Evolutionary conservation across 768 basidiomycete species (phyloP).

Genomic region (Boletus reticulatus): DNA sequence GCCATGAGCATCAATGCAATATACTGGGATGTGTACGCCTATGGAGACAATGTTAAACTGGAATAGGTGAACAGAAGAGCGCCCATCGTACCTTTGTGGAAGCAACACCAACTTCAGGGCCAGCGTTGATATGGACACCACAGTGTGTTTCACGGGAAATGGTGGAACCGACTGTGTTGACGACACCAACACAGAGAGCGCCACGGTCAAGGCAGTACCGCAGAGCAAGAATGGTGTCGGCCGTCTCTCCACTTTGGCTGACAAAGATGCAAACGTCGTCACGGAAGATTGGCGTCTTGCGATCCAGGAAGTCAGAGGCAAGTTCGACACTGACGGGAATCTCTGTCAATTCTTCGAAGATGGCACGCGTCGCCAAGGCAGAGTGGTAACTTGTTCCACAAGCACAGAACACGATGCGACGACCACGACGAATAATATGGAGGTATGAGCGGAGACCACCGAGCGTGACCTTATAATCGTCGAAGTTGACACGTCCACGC

Average conservation of each 20-base stretch:
- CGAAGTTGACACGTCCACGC: slow-evolving; percentile 99
- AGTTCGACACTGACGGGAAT: slow-evolving; percentile 97
- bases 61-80: not conserved
- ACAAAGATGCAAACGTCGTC: slow-evolving; percentile 97
- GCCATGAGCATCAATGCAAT: slow-evolving; percentile 98
- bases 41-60: not conserved
- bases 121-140: slow-evolving; percentile 99
- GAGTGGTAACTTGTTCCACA: slow-evolving; percentile 99
- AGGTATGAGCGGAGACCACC: slow-evolving; percentile 95
- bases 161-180: slow-evolving; percentile 98
- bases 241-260: slow-evolving; percentile 97
- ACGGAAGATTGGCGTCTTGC: slow-evolving; percentile 99
- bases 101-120: slow-evolving; percentile 98
- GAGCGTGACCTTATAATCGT: slow-evolving; percentile 84
- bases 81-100: slow-evolving; percentile 76
- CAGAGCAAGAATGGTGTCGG: slow-evolving; percentile 94
- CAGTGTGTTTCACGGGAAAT: slow-evolving; percentile 98
- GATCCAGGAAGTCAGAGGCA: slow-evolving; percentile 96
- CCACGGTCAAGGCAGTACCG: slow-evolving; percentile 97
- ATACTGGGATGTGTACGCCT: slow-evolving; percentile 99
- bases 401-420: slow-evolving; percentile 95
- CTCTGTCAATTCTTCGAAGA: slow-evolving; percentile 98
- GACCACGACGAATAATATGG: slow-evolving; percentile 90
- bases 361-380: slow-evolving; percentile 91
- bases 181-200: slow-evolving; percentile 94